Conservation (phyloP, 2,329 filamentous ascomycete genomes). For the Grosmannia serpens region DNA sequence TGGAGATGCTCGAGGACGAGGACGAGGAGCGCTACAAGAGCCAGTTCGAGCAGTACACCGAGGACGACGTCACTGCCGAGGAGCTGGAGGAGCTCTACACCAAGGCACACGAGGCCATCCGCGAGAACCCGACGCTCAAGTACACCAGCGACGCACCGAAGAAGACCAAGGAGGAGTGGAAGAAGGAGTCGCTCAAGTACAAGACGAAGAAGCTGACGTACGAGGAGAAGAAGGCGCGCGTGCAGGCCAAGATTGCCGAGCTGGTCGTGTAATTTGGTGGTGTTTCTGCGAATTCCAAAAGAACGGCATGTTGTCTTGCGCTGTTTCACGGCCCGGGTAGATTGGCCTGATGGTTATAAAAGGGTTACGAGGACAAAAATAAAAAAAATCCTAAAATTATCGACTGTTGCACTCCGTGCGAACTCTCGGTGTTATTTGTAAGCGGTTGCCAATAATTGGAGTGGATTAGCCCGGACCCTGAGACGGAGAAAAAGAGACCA, state of each 20-base stretch:
- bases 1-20: slow-evolving; percentile 98
- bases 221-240: slow-evolving; percentile 69
- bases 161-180: slow-evolving; percentile 97
- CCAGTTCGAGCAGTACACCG: slow-evolving; percentile 97
- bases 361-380: slow-evolving; percentile 3
- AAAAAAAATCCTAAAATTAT: slow-evolving; percentile 3
- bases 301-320: background rate
- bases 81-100: slow-evolving; percentile 93
- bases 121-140: slow-evolving; percentile 98
- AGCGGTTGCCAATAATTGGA: too few species aligned
- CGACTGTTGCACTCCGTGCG: too few species aligned
- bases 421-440: background rate
- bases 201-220: slow-evolving; percentile 63
- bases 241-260: slow-evolving; percentile 86
- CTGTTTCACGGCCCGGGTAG: background rate
- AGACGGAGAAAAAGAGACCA: background rate
- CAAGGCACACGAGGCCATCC: slow-evolving; percentile 92
- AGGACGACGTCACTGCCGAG: slow-evolving; percentile 92
- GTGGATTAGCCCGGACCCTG: background rate
- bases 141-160: slow-evolving; percentile 59
- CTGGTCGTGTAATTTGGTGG: slow-evolving; percentile 40
- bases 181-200: slow-evolving; percentile 90
- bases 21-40: slow-evolving; percentile 99
- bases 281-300: slow-evolving; percentile 7
- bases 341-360: background rate